Base-by-base conservation (phyloP, 2,329 filamentous ascomycete genomes). In the Colletotrichum eleusines region DNA sequence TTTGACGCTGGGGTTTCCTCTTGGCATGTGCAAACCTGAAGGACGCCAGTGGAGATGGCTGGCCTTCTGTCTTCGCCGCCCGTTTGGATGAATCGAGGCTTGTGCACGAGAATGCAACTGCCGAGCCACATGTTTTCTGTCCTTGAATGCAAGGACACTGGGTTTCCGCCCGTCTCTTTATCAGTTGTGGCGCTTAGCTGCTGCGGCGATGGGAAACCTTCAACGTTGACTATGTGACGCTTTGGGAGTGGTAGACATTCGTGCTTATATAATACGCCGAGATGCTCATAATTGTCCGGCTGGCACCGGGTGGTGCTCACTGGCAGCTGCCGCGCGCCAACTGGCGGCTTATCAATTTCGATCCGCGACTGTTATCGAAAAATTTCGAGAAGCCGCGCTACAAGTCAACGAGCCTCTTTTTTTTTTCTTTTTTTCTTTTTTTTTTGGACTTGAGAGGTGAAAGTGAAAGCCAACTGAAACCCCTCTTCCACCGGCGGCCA, bases 341-440 rank as follows among this genome's bases (percentile, higher is more conserved):
- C 31, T 38, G 46, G 4, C n/a, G 16, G 57, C 64, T 68, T 71
- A 69, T 71, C 69, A 48, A 63, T 67, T 53, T 38, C 40, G 65
- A 54, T 38, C 59, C 59, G 57, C 44, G 28, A 16, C 48, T 63
- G 64, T 63, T 71, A 69, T 71, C 69, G 55, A 60, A 71, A 71
- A 71, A 71, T 38, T 69, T 71, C 68, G 46, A 60, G 68, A 63
- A n/a, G 38, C 31, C 23, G 66, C 64, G 66, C 64, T 63, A 44
- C 58, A 63, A 71, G 69, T 63, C 65, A 42, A 48, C 38, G 1
- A 33, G 53, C 18, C 18, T 44, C 18, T 42, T 20, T 38, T 14
- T 18, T 3, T 7, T 35, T 23, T 23, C n/a, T n/a, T 9, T 11
- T 35, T 40, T 40, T n/a, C n/a, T 3, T 40, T 40, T 40, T 18